Evolutionary conservation across 352 stramenopile species (phyloP).

Genomic region (Globisporangium paddicum): DNA sequence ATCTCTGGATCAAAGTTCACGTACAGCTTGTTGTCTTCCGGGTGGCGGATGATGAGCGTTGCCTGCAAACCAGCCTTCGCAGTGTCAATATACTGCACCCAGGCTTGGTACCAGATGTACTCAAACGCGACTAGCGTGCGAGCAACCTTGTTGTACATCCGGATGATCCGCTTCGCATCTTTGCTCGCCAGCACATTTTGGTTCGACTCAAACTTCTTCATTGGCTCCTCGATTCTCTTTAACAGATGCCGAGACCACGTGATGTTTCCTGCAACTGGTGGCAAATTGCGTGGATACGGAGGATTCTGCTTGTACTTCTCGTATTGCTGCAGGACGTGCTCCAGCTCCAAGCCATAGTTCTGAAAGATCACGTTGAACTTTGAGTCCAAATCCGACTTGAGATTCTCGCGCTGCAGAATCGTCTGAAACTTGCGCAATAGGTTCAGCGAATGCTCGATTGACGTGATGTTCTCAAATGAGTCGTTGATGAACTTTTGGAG

Average conservation of each 20-base stretch:
- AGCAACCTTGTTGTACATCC: constrained; percentile 99
- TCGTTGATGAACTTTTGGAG: constrained; percentile 99
- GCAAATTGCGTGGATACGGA: constrained; percentile 95
- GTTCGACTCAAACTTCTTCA: constrained; percentile 99
- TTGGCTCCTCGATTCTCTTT: constrained; percentile 98
- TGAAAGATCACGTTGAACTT: constrained; percentile 99
- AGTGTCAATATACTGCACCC: constrained; percentile 97
- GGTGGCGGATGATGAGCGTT: constrained; percentile 98
- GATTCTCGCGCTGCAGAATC: constrained; percentile 96
- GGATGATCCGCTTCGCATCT: constrained; percentile 97
- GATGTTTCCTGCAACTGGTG: constrained; percentile 97
- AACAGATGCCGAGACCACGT: constrained; percentile 97
- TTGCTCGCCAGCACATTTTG: constrained; percentile 96
- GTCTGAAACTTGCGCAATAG: constrained; percentile 97
- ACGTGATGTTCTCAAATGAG: constrained; percentile 98
- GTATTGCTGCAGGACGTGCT: constrained; percentile 98
- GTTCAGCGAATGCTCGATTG: constrained; percentile 96
- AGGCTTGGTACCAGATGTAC: constrained; percentile 99
- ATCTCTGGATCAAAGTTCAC: constrained; percentile 99
- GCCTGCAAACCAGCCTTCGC: constrained; percentile 97
- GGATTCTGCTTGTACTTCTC: constrained; percentile 98
- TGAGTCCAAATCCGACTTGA: constrained; percentile 98
- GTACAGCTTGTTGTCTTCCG: constrained; percentile 97
- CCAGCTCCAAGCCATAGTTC: constrained; percentile 97
- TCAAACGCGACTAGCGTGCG: constrained; percentile 97